Evolutionary conservation across 345 rosid species (phyloP).

Genomic region (Raphanus raphanistrum): DNA sequence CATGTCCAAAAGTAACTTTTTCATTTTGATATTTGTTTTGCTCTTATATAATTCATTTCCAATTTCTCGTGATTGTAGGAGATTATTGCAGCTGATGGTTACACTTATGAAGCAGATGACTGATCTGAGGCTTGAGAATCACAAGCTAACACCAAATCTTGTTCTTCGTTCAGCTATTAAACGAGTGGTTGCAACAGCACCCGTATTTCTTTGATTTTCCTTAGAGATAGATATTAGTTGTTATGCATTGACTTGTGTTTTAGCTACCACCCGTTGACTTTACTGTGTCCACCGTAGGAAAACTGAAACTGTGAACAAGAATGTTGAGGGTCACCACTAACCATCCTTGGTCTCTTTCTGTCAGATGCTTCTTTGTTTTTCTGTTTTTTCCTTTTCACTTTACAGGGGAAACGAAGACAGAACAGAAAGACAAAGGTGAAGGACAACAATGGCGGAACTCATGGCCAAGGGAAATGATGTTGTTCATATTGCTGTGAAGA

Average conservation of each 20-base stretch:
- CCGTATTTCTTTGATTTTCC: slow-evolving; percentile 16
- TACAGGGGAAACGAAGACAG: slow-evolving; percentile 17
- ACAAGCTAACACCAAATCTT: slow-evolving; percentile 57
- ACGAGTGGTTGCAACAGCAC: slow-evolving; percentile 54
- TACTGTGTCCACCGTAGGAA: slow-evolving; percentile 15
- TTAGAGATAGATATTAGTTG: background rate
- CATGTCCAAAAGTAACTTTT: background rate
- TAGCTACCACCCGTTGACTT: slow-evolving; percentile 19
- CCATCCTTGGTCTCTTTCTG: slow-evolving; percentile 17
- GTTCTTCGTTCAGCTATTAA: slow-evolving; percentile 70
- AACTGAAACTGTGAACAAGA: slow-evolving; percentile 30
- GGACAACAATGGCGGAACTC: slow-evolving; percentile 36
- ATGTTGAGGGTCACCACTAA: slow-evolving; percentile 42
- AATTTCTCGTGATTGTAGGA: slow-evolving; percentile 50
- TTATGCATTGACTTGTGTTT: slow-evolving; percentile 24
- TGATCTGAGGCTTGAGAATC: slow-evolving; percentile 46
- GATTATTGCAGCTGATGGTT: slow-evolving; percentile 84
- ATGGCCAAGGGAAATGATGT: slow-evolving; percentile 41
- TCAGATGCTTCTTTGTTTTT: slow-evolving; percentile 23
- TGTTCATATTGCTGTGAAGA: slow-evolving; percentile 64
- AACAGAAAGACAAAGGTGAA: slow-evolving; percentile 12
- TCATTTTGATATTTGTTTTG: background rate
- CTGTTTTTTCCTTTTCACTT: background rate
- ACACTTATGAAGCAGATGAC: slow-evolving; percentile 81
- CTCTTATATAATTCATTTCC: background rate